Evolutionary conservation across 768 basidiomycete genomes (phyloP).

Genomic region (Phanerochaete carnosa): DNA sequence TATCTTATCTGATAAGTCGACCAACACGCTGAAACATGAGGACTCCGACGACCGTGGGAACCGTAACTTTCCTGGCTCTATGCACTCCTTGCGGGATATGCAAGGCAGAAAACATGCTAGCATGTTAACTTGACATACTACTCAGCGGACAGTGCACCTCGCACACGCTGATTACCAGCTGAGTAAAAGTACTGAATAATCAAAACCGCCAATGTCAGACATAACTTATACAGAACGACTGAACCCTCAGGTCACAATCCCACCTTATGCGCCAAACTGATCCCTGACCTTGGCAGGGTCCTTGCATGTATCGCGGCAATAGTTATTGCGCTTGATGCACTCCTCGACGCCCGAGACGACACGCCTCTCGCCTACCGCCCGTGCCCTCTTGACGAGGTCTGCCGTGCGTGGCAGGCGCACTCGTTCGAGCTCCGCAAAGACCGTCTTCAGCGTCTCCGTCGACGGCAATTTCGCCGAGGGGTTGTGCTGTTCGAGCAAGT

Average conservation of each 20-base stretch:
- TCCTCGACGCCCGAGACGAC: slow-evolving; percentile 30
- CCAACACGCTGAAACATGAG: too few relatives aligned
- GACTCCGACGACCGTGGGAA: too few relatives aligned
- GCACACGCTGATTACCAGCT: not conserved
- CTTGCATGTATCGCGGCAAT: slow-evolving; percentile 17
- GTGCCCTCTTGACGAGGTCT: slow-evolving; percentile 32
- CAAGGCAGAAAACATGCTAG: too few relatives aligned
- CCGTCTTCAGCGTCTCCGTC: slow-evolving; percentile 22
- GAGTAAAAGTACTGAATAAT: too few relatives aligned
- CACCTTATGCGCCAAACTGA: not conserved
- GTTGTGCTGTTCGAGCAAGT: slow-evolving; percentile 31
- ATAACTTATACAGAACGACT: not conserved
- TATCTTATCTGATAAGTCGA: too few relatives aligned
- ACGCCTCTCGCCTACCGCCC: slow-evolving; percentile 31
- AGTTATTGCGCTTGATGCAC: slow-evolving; percentile 28
- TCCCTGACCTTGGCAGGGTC: not conserved
- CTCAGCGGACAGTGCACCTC: not conserved
- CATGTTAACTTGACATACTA: not conserved
- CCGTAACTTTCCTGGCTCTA: too few relatives aligned
- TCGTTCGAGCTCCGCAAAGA: slow-evolving; percentile 34
- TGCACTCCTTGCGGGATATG: too few relatives aligned
- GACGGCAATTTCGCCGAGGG: slow-evolving; percentile 25
- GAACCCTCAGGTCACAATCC: not conserved
- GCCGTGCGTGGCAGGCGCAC: slow-evolving; percentile 34
- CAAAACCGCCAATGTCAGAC: not conserved